Base-by-base conservation (phyloP, 2,329 filamentous ascomycete species). In the Colletotrichum chlorophyti region DNA sequence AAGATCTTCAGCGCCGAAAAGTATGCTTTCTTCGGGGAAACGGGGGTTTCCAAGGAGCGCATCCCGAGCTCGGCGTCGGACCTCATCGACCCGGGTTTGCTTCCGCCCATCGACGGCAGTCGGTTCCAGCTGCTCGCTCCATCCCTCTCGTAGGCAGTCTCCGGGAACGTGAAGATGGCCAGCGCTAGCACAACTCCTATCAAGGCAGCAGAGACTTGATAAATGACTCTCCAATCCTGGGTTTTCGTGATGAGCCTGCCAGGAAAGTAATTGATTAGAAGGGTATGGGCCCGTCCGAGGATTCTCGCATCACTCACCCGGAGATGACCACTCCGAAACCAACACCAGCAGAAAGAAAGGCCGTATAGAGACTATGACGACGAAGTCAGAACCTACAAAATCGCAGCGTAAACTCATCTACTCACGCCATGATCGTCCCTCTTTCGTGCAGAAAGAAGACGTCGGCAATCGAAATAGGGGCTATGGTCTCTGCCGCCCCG, bases 371-470 rank as follows among this genome's bases (percentile, higher is more conserved):
- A 10, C 64, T 66, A n/a, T 7, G n/a, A 29, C 5, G 29, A 19
- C 5, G 32, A 11, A 1, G 27, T 59, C 45, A 60, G 48, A 15
- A 46, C 9, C 19, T 32, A n/a, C 29, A 10, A 23, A 38, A 7
- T 11, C 10, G 21, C 19, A 14, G 42, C n/a, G 29, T 19, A 31
- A 23, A 12, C 34, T 6, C 26, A n/a, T 34, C 6, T 5, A 70
- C 75, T 63, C 65, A 77, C 63, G 79, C 76, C 79, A 83, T 84
- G 35, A 81, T 70, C 2, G 73, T 69, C 1, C 81, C 82, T 48
- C 83, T 73, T 64, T 86, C 79, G 59, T 86, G 82, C 14, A 85
- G 69, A 65, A 83, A 85, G 68, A 84, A 85, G 26, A 84, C 68
- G 61, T 85, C 83, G 3, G 80, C 72, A 41, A 84, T 82, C 1